A percentile compares a stretch with the other conserved stretches of the same genome.
Evolutionary conservation across 805 yeast species (phyloP).

Genomic region (Candida pseudofarinosa): DNA sequence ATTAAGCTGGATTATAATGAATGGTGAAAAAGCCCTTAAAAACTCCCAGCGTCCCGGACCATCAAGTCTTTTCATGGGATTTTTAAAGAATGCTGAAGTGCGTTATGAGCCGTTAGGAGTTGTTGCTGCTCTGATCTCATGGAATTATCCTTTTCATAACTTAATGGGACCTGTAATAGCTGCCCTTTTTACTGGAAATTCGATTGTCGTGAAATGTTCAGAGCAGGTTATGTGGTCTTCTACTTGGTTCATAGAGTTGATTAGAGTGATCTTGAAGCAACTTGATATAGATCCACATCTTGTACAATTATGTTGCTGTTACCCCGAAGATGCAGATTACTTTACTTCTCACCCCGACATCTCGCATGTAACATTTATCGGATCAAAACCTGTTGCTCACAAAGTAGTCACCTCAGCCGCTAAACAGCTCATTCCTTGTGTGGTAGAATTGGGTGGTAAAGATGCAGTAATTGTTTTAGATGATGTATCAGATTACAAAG

Average conservation of each 20-base stretch:
- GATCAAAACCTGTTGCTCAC: conserved; percentile 93
- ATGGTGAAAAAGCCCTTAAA: conserved; percentile 71
- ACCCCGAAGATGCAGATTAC: conserved; percentile 85
- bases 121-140: conserved; percentile 85
- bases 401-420: conserved; percentile 81
- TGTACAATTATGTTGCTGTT: conserved; percentile 84
- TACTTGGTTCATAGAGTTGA: conserved; percentile 66
- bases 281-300: conserved; percentile 77
- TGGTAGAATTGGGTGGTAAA: conserved; percentile 95
- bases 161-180: conserved; percentile 90
- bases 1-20: conserved; percentile 78
- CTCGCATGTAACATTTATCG: conserved; percentile 90
- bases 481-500: conserved; percentile 56
- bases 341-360: conserved; percentile 81
- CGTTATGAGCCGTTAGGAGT: conserved; percentile 90
- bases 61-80: conserved; percentile 71
- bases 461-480: conserved; percentile 88
- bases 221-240: conserved; percentile 97
- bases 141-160: conserved; percentile 98
- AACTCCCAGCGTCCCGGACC: conserved; percentile 85
- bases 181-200: conserved; percentile 85
- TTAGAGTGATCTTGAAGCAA: conserved; percentile 64
- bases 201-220: conserved; percentile 87
- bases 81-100: conserved; percentile 88
- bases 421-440: conserved; percentile 85